A percentile compares a stretch with the other conserved stretches of the same genome.
Evolutionary conservation across 345 rosid species (phyloP).

Genomic region (Lenwebbia sp.): DNA sequence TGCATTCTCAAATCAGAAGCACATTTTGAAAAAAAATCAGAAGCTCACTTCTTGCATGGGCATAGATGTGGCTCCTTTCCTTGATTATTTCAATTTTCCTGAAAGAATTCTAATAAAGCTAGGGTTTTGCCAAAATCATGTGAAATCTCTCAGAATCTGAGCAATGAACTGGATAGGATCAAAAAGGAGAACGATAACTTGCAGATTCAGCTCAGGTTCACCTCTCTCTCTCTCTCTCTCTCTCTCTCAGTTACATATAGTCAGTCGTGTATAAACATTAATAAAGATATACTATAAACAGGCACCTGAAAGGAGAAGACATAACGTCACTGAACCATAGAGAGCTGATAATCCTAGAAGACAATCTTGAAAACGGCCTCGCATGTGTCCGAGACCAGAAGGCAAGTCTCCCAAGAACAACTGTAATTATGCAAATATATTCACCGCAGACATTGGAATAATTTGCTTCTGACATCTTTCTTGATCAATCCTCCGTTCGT

Average conservation of each 20-base stretch:
- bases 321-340: background rate
- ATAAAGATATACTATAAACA: background rate
- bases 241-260: background rate
- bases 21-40: background rate
- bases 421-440: background rate
- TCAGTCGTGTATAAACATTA: background rate
- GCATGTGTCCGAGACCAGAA: background rate
- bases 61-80: background rate
- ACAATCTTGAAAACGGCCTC: background rate
- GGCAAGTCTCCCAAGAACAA: background rate
- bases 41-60: background rate
- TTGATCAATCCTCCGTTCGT: background rate
- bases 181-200: slow-evolving; percentile 80
- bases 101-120: background rate
- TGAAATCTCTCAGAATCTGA: slow-evolving; percentile 37
- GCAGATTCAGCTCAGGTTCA: slow-evolving; percentile 73
- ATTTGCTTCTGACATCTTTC: background rate
- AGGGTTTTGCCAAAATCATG: background rate
- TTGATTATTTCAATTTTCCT: background rate
- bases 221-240: background rate
- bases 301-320: slow-evolving; percentile 1
- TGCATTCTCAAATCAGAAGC: background rate
- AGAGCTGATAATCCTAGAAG: background rate
- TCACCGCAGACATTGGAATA: background rate
- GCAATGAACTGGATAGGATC: slow-evolving; percentile 71